Conservation (phyloP, 148 eudicot genomes). For the Arctostaphylos glauca region DNA sequence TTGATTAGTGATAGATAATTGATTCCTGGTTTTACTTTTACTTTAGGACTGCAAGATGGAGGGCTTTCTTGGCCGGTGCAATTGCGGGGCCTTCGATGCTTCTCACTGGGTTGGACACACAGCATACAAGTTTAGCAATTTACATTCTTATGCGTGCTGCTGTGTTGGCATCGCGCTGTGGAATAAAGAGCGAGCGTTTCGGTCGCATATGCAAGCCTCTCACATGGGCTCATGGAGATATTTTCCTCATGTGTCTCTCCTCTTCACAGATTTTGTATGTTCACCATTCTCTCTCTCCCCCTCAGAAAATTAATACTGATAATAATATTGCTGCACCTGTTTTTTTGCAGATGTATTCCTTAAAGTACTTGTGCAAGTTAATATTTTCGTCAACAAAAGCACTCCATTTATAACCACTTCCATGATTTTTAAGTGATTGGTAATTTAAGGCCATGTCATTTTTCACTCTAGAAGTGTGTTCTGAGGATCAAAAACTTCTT, state of each 20-base stretch:
- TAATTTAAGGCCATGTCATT: background rate
- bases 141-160: slow-evolving; percentile 97
- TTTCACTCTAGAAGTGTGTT: background rate
- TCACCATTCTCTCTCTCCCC: slow-evolving; percentile 5
- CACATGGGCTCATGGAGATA: slow-evolving; percentile 94
- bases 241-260: slow-evolving; percentile 97
- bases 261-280: slow-evolving; percentile 94
- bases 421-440: no score
- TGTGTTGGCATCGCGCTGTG: slow-evolving; percentile 98
- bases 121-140: slow-evolving; percentile 85
- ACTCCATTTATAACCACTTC: background rate
- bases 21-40: slow-evolving; percentile 21
- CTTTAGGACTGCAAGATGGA: slow-evolving; percentile 95
- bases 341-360: background rate
- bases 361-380: background rate
- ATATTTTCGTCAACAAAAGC: background rate
- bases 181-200: slow-evolving; percentile 89
- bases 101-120: slow-evolving; percentile 78
- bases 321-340: background rate
- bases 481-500: background rate
- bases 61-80: slow-evolving; percentile 87
- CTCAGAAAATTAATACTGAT: background rate
- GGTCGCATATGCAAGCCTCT: slow-evolving; percentile 87
- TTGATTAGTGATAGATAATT: slow-evolving; percentile 9
- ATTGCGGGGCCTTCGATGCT: slow-evolving; percentile 99